Evolutionary conservation across 257 asterid genomes (phyloP).

Genomic region (Nicotiana paniculata): DNA sequence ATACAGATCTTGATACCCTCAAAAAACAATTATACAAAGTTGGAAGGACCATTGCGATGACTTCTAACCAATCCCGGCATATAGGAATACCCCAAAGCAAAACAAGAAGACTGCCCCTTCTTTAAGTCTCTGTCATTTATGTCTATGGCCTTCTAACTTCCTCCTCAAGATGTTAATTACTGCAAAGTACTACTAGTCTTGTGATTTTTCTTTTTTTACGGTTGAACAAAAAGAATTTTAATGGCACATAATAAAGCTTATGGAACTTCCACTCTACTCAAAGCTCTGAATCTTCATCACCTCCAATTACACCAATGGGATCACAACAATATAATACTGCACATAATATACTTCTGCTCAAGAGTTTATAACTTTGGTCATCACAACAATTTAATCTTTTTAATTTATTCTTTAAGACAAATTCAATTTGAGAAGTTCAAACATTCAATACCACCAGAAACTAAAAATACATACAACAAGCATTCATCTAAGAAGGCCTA

Average conservation of each 20-base stretch:
- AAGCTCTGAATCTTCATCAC: constrained; percentile 21
- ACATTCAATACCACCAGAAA: not conserved
- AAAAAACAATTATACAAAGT: not conserved
- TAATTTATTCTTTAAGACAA: not conserved
- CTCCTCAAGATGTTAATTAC: not conserved
- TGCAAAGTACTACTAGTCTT: not conserved
- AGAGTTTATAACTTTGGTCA: not conserved
- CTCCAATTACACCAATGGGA: constrained; percentile 20
- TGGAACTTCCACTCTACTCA: not conserved
- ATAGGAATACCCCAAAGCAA: not conserved
- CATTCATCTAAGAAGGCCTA: not conserved
- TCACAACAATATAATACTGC: not conserved
- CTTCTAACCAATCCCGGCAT: not conserved
- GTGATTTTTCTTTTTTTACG: not conserved
- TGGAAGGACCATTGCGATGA: not conserved
- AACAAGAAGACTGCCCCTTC: not conserved
- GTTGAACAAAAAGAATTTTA: constrained; percentile 3
- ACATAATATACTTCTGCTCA: too few relatives aligned
- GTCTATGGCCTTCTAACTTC: not conserved
- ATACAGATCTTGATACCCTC: not conserved
- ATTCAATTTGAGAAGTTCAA: not conserved
- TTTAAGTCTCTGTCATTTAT: not conserved
- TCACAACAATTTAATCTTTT: not conserved
- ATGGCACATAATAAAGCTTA: constrained; percentile 1
- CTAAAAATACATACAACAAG: not conserved